Evolutionary conservation across 371 early-diverging fungal species (phyloP).

Genomic region (Haplosporangium sp.): DNA sequence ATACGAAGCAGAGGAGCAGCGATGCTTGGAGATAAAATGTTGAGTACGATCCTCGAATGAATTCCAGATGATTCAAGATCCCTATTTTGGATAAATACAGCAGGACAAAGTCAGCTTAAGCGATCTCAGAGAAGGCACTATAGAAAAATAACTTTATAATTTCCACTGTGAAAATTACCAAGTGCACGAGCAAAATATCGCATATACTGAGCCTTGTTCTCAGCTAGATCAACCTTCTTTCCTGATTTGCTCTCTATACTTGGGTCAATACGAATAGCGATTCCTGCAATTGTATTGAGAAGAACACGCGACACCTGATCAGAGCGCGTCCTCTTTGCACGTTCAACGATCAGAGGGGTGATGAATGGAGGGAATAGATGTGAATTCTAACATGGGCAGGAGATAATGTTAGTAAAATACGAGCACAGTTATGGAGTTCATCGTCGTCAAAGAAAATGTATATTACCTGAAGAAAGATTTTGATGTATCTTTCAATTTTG

Average conservation of each 20-base stretch:
- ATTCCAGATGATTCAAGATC: constrained; percentile 34
- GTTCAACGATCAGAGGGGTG: constrained; percentile 34
- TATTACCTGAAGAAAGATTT: constrained; percentile 32
- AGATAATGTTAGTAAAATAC: not conserved
- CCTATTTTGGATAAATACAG: constrained; percentile 9
- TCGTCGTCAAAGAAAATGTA: not conserved
- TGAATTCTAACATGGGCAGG: constrained; percentile 24
- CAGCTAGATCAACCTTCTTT: not conserved
- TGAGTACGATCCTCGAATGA: constrained; percentile 43
- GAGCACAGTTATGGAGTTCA: not conserved
- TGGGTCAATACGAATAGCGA: constrained; percentile 44
- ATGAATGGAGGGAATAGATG: constrained; percentile 48
- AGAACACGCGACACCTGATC: constrained; percentile 42
- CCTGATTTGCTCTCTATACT: constrained; percentile 27
- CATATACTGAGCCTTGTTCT: constrained; percentile 26
- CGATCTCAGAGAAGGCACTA: not conserved
- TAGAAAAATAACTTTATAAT: not conserved
- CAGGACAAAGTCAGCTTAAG: not conserved
- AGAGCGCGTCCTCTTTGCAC: constrained; percentile 35
- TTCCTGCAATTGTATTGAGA: constrained; percentile 40
- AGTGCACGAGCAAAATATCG: constrained; percentile 51
- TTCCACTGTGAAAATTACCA: constrained; percentile 9
- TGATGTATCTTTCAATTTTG: constrained; percentile 44
- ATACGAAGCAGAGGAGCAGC: constrained; percentile 39
- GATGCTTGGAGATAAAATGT: constrained; percentile 31